A percentile compares a stretch with the other conserved stretches of the same genome.
Evolutionary conservation across 192 early-diverging fungal species (phyloP).

Genomic region (Phycomyces blakesleeanus): DNA sequence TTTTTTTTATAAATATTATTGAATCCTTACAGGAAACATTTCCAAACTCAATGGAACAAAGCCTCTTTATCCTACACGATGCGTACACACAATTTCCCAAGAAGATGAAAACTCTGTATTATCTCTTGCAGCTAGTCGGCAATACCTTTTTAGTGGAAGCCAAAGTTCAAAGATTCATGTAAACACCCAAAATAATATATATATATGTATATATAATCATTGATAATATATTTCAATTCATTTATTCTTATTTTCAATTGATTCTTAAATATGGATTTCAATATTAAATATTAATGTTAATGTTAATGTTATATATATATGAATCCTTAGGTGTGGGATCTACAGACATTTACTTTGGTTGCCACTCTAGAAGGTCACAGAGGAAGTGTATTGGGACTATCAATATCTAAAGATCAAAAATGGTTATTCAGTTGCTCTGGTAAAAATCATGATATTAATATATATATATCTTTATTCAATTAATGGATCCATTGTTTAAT

Average conservation of each 20-base stretch:
- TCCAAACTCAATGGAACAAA: constrained; percentile 18
- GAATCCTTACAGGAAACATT: constrained; percentile 22
- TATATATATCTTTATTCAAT: constrained; percentile 19
- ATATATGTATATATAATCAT: background rate
- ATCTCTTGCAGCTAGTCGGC: constrained; percentile 54
- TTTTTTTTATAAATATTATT: too few species aligned
- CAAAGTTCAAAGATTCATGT: constrained; percentile 64
- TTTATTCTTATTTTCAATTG: background rate
- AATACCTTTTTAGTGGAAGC: constrained; percentile 64
- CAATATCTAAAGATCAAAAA: constrained; percentile 41
- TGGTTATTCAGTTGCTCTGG: constrained; percentile 53
- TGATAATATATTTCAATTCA: background rate
- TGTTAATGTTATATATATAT: background rate
- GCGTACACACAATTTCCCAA: constrained; percentile 49
- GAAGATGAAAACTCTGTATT: constrained; percentile 55
- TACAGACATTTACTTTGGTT: constrained; percentile 45
- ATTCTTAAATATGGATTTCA: too few species aligned
- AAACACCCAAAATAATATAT: constrained; percentile 1
- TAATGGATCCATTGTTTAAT: constrained; percentile 8
- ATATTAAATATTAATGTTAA: background rate
- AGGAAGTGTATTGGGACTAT: constrained; percentile 47
- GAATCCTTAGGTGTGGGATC: constrained; percentile 43
- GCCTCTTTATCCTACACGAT: constrained; percentile 21
- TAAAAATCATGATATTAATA: constrained; percentile 24
- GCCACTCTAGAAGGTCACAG: constrained; percentile 45